phyloP scores from a whole-genome alignment of 2,329 filamentous ascomycete species.

The Rhynchosporium secalis region DNA sequence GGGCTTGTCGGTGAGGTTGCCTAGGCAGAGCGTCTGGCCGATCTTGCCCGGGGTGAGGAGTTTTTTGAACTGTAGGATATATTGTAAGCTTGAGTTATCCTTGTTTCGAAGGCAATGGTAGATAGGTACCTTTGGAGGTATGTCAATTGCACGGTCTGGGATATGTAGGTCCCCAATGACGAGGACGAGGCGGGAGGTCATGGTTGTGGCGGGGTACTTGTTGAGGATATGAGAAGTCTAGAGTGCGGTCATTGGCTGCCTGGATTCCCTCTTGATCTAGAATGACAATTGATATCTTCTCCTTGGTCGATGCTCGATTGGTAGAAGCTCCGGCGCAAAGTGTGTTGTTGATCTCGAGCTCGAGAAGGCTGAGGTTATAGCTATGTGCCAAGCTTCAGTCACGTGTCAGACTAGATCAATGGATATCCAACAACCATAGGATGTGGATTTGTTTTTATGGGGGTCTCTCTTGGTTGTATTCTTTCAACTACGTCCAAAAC shows the following conservation, averaged over 20 bases:
- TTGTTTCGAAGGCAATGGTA: constrained; percentile 15
- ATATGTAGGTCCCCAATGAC: constrained; percentile 94
- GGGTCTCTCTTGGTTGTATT: no score
- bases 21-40: constrained; percentile 76
- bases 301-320: constrained; percentile 5
- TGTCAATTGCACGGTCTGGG: constrained; percentile 86
- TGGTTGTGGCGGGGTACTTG: constrained; percentile 39
- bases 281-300: constrained; percentile 7
- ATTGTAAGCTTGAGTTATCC: constrained; percentile 18
- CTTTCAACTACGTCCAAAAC: no score
- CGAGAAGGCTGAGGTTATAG: constrained; percentile 6
- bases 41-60: constrained; percentile 83
- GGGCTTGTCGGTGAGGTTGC: constrained; percentile 76
- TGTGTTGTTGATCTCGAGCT: constrained; percentile 6
- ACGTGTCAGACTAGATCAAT: neutral
- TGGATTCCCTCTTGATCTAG: neutral
- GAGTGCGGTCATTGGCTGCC: constrained; percentile 6
- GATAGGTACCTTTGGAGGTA: constrained; percentile 74
- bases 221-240: constrained; percentile 16
- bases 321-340: constrained; percentile 25
- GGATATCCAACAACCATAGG: no score
- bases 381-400: neutral
- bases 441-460: no score
- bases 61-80: constrained; percentile 69
- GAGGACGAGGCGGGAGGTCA: constrained; percentile 86